phyloP scores from a whole-genome alignment of 1,284 basidiomycete species.

The Mycosarcoma maydis region DNA sequence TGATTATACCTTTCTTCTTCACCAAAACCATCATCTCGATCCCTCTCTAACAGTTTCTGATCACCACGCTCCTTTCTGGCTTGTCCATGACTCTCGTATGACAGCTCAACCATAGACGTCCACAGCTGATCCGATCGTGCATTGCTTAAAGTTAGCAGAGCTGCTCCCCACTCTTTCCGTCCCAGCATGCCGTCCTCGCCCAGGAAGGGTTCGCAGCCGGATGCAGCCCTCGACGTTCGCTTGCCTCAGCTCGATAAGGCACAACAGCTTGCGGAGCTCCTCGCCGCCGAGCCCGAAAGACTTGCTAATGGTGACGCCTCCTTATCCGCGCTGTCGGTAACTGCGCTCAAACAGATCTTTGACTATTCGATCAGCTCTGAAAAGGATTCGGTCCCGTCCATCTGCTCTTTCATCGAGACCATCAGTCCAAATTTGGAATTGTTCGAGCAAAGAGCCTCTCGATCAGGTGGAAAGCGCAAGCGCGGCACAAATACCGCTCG shows the following conservation, averaged over 20 bases:
- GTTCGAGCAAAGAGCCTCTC: conserved; percentile 23
- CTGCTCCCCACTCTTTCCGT: neutral
- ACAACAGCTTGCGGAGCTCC: conserved; percentile 39
- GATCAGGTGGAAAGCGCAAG: conserved; percentile 48
- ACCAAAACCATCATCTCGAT: neutral
- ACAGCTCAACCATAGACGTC: neutral
- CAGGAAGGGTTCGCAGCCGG: conserved; percentile 14
- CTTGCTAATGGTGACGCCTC: conserved; percentile 30
- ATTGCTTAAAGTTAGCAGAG: neutral
- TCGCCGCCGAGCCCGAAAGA: conserved; percentile 36
- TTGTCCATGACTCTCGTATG: neutral
- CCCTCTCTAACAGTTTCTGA: neutral
- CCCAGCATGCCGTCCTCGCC: conserved; percentile 23
- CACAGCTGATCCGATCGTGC: neutral
- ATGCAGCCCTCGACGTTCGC: neutral
- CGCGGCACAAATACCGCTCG: conserved; percentile 36
- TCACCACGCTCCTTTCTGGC: conserved; percentile 3
- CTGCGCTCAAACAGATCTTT: conserved; percentile 45
- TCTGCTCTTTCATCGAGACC: conserved; percentile 76
- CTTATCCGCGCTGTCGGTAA: conserved; percentile 21
- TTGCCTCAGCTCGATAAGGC: conserved; percentile 29
- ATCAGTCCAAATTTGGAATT: conserved; percentile 70
- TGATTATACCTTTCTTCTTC: neutral
- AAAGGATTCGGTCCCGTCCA: conserved; percentile 73
- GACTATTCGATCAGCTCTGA: conserved; percentile 71